A percentile compares a stretch with the other conserved stretches of the same genome.
Evolutionary conservation across 768 basidiomycete species (phyloP).

Genomic region (Nevesoporus exiguus): DNA sequence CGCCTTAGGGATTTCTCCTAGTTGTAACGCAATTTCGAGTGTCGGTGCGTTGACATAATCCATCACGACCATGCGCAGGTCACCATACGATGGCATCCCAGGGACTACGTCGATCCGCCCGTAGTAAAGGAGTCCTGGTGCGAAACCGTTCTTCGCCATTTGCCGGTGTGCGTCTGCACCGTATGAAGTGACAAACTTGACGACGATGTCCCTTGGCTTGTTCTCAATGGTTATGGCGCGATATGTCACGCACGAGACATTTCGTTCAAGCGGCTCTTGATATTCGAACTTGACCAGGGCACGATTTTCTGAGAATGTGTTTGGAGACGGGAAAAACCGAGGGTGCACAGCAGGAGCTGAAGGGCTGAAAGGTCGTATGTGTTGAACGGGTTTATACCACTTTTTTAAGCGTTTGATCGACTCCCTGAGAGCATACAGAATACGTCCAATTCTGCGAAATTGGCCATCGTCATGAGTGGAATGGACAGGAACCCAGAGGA

Average conservation of each 20-base stretch:
- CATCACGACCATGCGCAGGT: constrained; percentile 3
- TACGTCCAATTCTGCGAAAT: neutral
- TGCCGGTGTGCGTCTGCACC: constrained; percentile 29
- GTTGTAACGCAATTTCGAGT: neutral
- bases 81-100: constrained; percentile 14
- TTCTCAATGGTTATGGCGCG: constrained; percentile 12
- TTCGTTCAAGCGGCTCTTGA: constrained; percentile 14
- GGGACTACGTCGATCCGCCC: constrained; percentile 13
- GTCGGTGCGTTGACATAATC: neutral
- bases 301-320: neutral
- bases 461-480: neutral
- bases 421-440: neutral
- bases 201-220: constrained; percentile 21
- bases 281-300: constrained; percentile 19
- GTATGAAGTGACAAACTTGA: constrained; percentile 39
- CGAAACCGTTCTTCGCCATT: constrained; percentile 27
- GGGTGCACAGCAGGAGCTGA: no score
- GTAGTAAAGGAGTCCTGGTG: constrained; percentile 33
- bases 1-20: neutral
- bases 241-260: constrained; percentile 24
- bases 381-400: constrained; percentile 17
- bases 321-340: constrained; percentile 18
- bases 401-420: constrained; percentile 10
- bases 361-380: no score
- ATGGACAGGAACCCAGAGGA: neutral